Evolutionary conservation across 2,329 filamentous ascomycete genomes (phyloP).

Genomic region (Cercospora beticola): DNA sequence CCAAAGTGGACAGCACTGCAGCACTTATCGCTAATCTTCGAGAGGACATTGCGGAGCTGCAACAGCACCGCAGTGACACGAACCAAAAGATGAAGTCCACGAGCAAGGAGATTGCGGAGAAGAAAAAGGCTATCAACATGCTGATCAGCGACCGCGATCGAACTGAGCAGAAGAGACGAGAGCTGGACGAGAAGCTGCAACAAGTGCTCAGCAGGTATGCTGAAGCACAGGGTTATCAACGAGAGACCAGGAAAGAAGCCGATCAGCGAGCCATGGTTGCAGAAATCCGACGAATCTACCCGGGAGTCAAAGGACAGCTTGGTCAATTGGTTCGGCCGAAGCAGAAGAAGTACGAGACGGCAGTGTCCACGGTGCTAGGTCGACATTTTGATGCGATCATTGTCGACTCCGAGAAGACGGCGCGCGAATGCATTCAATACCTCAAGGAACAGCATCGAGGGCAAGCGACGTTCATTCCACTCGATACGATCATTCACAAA

Average conservation of each 20-base stretch:
- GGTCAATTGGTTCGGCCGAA: slow-evolving; percentile 93
- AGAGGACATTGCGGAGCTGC: slow-evolving; percentile 66
- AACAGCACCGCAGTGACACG: slow-evolving; percentile 65
- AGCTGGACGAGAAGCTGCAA: slow-evolving; percentile 87
- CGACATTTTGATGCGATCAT: slow-evolving; percentile 92
- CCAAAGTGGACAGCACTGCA: slow-evolving; percentile 78
- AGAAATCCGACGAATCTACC: slow-evolving; percentile 84
- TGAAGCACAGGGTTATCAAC: slow-evolving; percentile 79
- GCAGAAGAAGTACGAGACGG: slow-evolving; percentile 93
- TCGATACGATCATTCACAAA: slow-evolving; percentile 96
- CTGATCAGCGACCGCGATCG: slow-evolving; percentile 80
- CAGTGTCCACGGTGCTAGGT: slow-evolving; percentile 87
- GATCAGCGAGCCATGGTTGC: slow-evolving; percentile 79
- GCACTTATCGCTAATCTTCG: slow-evolving; percentile 72
- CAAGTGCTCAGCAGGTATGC: slow-evolving; percentile 77
- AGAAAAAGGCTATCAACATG: slow-evolving; percentile 87
- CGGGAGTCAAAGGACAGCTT: slow-evolving; percentile 85
- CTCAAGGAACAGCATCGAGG: slow-evolving; percentile 84
- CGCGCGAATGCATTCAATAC: slow-evolving; percentile 89
- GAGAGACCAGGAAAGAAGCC: slow-evolving; percentile 79
- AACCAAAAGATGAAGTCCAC: slow-evolving; percentile 63
- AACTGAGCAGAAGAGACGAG: slow-evolving; percentile 76
- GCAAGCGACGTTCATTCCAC: slow-evolving; percentile 89
- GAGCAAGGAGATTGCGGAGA: slow-evolving; percentile 73
- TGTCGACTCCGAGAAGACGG: slow-evolving; percentile 92